phyloP scores from a whole-genome alignment of 805 yeast species.

The Yueomyces sinensis region DNA sequence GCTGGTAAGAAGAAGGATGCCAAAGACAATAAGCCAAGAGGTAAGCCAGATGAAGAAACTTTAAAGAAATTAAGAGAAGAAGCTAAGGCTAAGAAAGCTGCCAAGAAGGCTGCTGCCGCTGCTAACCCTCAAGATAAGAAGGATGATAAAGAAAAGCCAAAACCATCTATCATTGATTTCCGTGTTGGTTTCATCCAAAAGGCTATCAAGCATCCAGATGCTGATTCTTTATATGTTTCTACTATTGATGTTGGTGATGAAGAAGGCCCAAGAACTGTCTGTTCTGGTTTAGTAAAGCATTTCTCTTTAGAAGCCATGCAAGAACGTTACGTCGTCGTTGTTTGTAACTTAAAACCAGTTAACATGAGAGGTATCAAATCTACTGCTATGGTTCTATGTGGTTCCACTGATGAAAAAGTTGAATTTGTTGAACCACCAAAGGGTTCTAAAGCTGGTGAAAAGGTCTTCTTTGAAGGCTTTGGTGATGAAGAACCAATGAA shows the following conservation, averaged over 20 bases:
- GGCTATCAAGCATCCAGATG: constrained; percentile 95
- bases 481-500: constrained; percentile 75
- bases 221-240: constrained; percentile 91
- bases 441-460: constrained; percentile 90
- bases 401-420: constrained; percentile 58
- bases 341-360: constrained; percentile 95
- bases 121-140: constrained; percentile 32
- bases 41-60: constrained; percentile 37
- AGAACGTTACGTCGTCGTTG: constrained; percentile 76
- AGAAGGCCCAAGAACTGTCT: constrained; percentile 95
- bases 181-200: constrained; percentile 95
- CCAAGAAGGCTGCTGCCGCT: constrained; percentile 41
- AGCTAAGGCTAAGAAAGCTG: constrained; percentile 47
- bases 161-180: constrained; percentile 79
- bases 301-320: constrained; percentile 91
- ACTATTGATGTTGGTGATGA: constrained; percentile 94
- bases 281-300: constrained; percentile 90
- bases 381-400: constrained; percentile 93
- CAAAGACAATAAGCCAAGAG: constrained; percentile 25
- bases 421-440: constrained; percentile 94
- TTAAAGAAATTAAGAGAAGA: constrained; percentile 35
- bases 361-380: constrained; percentile 97
- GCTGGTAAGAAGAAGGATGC: constrained; percentile 17
- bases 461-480: constrained; percentile 85
- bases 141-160: constrained; percentile 43